Base-by-base conservation (phyloP, 2,329 filamentous ascomycete species). In the Colletotrichum gloeosporioides region DNA sequence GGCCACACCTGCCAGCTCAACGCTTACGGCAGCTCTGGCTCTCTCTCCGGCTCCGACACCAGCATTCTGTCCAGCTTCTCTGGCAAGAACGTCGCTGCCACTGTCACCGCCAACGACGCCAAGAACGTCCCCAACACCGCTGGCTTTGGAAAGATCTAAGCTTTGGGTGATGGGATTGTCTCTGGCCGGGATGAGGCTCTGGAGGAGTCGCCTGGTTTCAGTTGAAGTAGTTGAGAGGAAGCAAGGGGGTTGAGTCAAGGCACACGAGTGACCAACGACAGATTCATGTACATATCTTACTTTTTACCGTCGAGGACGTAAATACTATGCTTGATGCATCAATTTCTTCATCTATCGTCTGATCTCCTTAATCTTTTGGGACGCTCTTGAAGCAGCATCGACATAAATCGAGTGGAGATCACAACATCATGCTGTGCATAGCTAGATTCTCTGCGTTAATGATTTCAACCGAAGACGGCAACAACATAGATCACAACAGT, bases 1-100 rank as follows among this genome's bases (percentile, higher is more conserved):
- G 89, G 90, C 76, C 89, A 85, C 76, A 81, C 79, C 67, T 92
- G 91, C 82, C 80, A 88, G 84, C 16, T 85, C 71, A 92, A 92
- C 82, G 85, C 85, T 53, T 88, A 86, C 78, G 85, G 85, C 63
- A 82, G 78, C 80, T 86, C 85, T 7, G 85, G 85, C 25, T 80
- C 80, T 44, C 84, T 89, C 70, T 78, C 69, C 55, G 82, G 85
- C 71, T 80, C 84, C n/a, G 88, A 89, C 79, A 86, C 87, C 13
- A 82, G 81, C 66, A 89, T 92, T 84, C 80, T 92, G 64, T 66
- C 79, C 72, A 85, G 88, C 79, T 91, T 75, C 25, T 16, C 65
- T n/a, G 75, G 75, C 36, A 77, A 77, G 75, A 77, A 75, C 59
- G 81, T 91, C 78, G 90, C 90, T 15, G 79, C 84, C 73, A 88